Conservation (phyloP, 2,329 filamentous ascomycete species). For the Trichoderma atrobrunneum region DNA sequence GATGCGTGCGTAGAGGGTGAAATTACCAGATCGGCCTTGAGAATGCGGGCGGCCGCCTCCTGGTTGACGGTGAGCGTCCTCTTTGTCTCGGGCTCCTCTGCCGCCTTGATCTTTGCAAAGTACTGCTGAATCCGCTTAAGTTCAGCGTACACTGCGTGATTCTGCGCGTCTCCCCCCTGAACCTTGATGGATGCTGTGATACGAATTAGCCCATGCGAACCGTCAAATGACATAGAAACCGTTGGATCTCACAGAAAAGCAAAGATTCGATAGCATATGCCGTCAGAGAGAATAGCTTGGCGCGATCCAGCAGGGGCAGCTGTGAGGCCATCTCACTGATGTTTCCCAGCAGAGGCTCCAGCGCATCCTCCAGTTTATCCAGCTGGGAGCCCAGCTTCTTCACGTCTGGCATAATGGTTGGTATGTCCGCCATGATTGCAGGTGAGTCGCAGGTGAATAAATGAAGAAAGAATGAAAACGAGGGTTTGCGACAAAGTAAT, state of each 20-base stretch:
- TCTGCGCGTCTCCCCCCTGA: conserved; percentile 74
- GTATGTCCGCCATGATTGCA: conserved; percentile 39
- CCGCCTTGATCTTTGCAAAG: conserved; percentile 83
- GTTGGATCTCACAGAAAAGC: conserved; percentile 66
- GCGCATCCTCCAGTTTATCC: conserved; percentile 70
- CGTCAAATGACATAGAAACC: not conserved
- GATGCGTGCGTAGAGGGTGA: not conserved
- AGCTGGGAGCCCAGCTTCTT: conserved; percentile 75
- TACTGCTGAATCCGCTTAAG: conserved; percentile 85
- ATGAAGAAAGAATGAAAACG: not conserved
- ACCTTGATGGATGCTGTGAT: conserved; percentile 66
- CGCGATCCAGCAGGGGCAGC: conserved; percentile 88
- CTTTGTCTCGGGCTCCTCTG: conserved; percentile 61
- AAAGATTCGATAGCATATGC: conserved; percentile 90
- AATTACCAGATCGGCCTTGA: conserved; percentile 72
- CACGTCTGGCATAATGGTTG: conserved; percentile 64
- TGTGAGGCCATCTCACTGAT: conserved; percentile 69
- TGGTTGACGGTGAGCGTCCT: conserved; percentile 62
- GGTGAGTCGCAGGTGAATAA: not conserved
- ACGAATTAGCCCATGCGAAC: not conserved
- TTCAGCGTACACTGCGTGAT: conserved; percentile 82
- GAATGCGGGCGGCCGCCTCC: conserved; percentile 74
- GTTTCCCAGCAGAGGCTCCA: conserved; percentile 69
- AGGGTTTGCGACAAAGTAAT: conserved; percentile 18
- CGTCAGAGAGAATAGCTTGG: conserved; percentile 85